Evolutionary conservation across 1,284 basidiomycete species (phyloP).

Genomic region (Stygiomarasmius scandens): DNA sequence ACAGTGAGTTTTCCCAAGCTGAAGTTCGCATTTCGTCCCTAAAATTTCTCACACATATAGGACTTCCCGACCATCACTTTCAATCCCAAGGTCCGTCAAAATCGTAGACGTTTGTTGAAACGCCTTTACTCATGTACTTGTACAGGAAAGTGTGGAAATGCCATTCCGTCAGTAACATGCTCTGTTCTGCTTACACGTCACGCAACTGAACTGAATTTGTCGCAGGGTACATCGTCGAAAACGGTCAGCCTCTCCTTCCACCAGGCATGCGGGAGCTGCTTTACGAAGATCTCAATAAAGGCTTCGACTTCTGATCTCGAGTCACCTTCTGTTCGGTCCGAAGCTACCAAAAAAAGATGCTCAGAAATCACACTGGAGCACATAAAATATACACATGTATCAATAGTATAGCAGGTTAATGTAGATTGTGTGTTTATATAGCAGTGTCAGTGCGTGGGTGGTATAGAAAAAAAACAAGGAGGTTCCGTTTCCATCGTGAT

Average conservation of each 20-base stretch:
- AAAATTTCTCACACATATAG: conserved; percentile 39
- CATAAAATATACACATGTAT: too few species aligned
- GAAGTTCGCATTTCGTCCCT: not conserved
- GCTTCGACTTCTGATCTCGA: conserved; percentile 70
- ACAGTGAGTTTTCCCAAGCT: conserved; percentile 45
- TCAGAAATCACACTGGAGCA: too few species aligned
- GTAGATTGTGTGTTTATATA: too few species aligned
- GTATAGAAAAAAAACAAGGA: too few species aligned
- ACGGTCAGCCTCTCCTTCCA: conserved; percentile 73
- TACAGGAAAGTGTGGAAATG: conserved; percentile 90
- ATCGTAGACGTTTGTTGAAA: not conserved
- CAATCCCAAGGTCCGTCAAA: conserved; percentile 46
- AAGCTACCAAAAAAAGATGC: too few species aligned
- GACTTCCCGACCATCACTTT: conserved; percentile 88
- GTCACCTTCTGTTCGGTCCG: not conserved
- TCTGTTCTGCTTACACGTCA: not conserved
- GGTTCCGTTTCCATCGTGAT: too few species aligned
- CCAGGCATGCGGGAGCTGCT: conserved; percentile 87
- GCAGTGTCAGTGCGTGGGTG: too few species aligned
- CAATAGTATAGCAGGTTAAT: too few species aligned
- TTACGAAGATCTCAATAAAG: conserved; percentile 83
- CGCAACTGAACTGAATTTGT: not conserved
- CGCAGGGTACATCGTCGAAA: conserved; percentile 64
- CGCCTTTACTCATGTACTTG: conserved; percentile 3
- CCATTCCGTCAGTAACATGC: conserved; percentile 73